Evolutionary conservation across 2,329 filamentous ascomycete genomes (phyloP).

Genomic region (Colletotrichum gigasporum): DNA sequence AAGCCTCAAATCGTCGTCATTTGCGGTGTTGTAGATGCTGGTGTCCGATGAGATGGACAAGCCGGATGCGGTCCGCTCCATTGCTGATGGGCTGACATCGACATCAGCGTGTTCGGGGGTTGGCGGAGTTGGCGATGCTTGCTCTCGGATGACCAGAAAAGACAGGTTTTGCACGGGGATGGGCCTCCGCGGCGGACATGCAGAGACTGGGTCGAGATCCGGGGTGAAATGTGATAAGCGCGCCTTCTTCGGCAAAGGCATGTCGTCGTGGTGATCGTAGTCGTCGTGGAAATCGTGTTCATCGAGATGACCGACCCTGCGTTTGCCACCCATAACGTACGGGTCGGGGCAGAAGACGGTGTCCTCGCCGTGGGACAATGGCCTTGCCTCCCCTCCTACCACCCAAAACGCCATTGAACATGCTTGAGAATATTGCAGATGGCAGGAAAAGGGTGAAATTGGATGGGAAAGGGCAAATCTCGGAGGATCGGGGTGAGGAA

Average conservation of each 20-base stretch:
- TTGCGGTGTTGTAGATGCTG: conserved; percentile 37
- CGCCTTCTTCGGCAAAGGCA: conserved; percentile 22
- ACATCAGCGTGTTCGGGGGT: conserved; percentile 23
- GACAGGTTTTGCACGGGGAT: conserved; percentile 43
- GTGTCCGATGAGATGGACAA: conserved; percentile 56
- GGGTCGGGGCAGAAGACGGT: conserved; percentile 26
- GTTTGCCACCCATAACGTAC: conserved; percentile 48
- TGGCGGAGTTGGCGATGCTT: conserved; percentile 38
- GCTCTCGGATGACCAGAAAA: conserved; percentile 51
- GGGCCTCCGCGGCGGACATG: conserved; percentile 35
- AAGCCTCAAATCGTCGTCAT: conserved; percentile 45
- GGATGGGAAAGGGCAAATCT: conserved; percentile 1
- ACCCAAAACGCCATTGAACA: conserved; percentile 43
- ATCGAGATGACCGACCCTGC: conserved; percentile 47
- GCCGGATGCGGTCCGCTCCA: conserved; percentile 61
- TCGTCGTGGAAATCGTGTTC: conserved; percentile 44
- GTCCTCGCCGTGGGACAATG: conserved; percentile 20
- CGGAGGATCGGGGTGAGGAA: not conserved
- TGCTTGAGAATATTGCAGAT: conserved; percentile 36
- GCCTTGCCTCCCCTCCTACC: conserved; percentile 30
- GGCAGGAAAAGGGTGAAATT: conserved; percentile 3
- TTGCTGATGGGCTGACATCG: conserved; percentile 37
- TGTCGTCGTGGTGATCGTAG: conserved; percentile 38
- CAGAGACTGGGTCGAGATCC: not conserved
- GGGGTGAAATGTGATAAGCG: conserved; percentile 12